phyloP scores from a whole-genome alignment of 768 basidiomycete genomes.

The Sporobolomyces phaffii region DNA sequence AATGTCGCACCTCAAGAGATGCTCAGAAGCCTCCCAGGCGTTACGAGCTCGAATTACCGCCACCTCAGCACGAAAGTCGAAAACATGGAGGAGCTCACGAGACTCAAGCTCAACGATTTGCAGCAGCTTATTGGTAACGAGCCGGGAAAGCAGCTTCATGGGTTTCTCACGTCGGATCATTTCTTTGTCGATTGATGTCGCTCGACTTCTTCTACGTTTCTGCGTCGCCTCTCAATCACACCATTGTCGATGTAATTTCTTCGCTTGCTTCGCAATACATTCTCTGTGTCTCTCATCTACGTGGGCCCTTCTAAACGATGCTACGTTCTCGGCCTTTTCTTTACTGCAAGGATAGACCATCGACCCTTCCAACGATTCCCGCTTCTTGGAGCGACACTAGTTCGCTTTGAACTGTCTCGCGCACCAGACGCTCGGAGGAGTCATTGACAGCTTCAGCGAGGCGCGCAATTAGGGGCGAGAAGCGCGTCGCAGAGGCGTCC shows the following conservation, averaged over 20 bases:
- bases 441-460: neutral
- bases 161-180: constrained; percentile 61
- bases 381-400: neutral
- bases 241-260: neutral
- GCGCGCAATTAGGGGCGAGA: neutral
- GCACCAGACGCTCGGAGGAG: neutral
- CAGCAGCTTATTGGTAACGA: constrained; percentile 72
- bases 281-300: no score
- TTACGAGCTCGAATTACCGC: constrained; percentile 74
- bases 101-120: constrained; percentile 57
- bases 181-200: neutral
- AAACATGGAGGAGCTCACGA: constrained; percentile 69
- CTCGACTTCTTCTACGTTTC: no score
- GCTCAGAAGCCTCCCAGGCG: constrained; percentile 71
- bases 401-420: neutral
- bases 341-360: neutral
- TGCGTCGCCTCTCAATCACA: neutral
- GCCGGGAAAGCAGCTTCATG: constrained; percentile 69
- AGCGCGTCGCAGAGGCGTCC: neutral
- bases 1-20: constrained; percentile 66
- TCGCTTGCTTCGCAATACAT: neutral
- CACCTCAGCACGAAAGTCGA: constrained; percentile 75
- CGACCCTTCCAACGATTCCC: neutral
- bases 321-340: neutral
- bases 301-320: no score